Evolutionary conservation across 108 stramenopile genomes (phyloP), one percentile per base, ranked within the genome.

Genomic region (Heterococcus sp.): DNA sequence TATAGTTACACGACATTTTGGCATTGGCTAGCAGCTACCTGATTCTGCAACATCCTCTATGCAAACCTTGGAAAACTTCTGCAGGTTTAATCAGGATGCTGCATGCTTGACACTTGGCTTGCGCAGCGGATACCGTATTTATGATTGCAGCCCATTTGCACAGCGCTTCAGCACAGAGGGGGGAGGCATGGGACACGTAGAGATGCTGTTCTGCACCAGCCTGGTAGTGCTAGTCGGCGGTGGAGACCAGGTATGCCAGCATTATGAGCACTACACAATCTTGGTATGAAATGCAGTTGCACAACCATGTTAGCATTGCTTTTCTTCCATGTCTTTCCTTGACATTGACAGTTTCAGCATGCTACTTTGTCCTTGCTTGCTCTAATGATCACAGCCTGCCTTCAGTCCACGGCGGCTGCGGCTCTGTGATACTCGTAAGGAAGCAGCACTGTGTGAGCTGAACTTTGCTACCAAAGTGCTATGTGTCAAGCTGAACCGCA

Each of bases 191-290:
- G 83, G 83, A 5, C 70, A 79, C n/a, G 87, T 86, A 28, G 87
- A 88, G 77, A 88, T 88, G 87, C 84, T 88, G 29, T 88, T 85
- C 72, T 87, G 86, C 80, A 85, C 87, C 21, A 87, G 86, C 40
- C 86, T 88, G 26, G 84, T 88, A 1, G 87, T 86, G 26, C 73
- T 88, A n/a, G 87, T 87, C 32, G 86, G 87, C 5, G 84, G 79
- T 14, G 86, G 87, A 14, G 86, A 88, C 37, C 34, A 86, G 4
- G 78, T 84, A 27, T 78, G 82, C n/a, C n/a, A n/a, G n/a, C n/a
- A n/a, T n/a, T n/a, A n/a, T n/a, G n/a, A n/a, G n/a, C n/a, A n/a
- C n/a, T n/a, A n/a, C n/a, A n/a, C n/a, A n/a, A n/a, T n/a, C n/a
- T n/a, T n/a, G n/a, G n/a, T n/a, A n/a, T n/a, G n/a, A n/a, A n/a